Evolutionary conservation across 1,284 basidiomycete genomes (phyloP).

Genomic region (Stygiomarasmius scandens): DNA sequence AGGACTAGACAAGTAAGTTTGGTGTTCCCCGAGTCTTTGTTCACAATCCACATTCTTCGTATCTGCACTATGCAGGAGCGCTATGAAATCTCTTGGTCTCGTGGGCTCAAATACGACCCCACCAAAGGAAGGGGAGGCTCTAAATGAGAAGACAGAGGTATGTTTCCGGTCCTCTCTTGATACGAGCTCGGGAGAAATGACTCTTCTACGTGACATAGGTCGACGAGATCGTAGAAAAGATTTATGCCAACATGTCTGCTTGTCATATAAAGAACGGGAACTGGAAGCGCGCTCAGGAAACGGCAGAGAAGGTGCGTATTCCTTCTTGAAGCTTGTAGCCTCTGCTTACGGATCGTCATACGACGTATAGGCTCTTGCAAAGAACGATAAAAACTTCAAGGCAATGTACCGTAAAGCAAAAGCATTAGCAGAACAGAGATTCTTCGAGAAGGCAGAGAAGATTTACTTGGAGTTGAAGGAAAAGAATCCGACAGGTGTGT

Average conservation of each 20-base stretch:
- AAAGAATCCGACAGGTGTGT: constrained; percentile 59
- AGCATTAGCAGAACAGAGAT: constrained; percentile 72
- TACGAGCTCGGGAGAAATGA: too few relatives aligned
- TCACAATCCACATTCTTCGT: constrained; percentile 20
- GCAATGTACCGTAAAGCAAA: constrained; percentile 81
- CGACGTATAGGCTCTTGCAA: constrained; percentile 63
- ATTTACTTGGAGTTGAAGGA: constrained; percentile 64
- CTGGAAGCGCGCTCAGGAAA: constrained; percentile 74
- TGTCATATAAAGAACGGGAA: constrained; percentile 77
- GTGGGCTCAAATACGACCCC: constrained; percentile 29
- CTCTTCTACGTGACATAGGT: too few relatives aligned
- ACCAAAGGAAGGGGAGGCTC: constrained; percentile 37
- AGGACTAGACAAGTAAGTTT: constrained; percentile 70
- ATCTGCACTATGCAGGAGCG: constrained; percentile 40
- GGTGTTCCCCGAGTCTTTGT: background rate
- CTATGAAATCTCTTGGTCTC: constrained; percentile 51
- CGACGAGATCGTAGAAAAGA: constrained; percentile 74
- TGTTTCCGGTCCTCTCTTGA: constrained; percentile 13
- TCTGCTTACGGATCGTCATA: too few relatives aligned
- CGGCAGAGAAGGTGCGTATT: constrained; percentile 66
- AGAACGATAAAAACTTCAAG: constrained; percentile 75
- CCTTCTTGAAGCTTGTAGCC: background rate
- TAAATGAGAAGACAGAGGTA: constrained; percentile 57
- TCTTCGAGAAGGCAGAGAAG: constrained; percentile 68
- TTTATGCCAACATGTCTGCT: constrained; percentile 80